Base-by-base conservation (phyloP, 106 monocot species). In the Iris macrosiphon region DNA sequence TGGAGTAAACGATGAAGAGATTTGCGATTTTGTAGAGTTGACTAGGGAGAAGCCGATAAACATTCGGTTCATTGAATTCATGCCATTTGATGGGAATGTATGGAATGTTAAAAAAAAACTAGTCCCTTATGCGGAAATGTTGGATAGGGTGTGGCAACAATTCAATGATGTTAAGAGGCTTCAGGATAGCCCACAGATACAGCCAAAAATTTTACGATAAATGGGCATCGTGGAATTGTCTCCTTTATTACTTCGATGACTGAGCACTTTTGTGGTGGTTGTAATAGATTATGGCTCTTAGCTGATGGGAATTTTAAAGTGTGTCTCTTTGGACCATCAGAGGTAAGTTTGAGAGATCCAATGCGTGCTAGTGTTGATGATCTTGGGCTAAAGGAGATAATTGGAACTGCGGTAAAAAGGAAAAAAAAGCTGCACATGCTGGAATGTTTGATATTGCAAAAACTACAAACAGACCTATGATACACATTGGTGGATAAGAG, bases 251-350 rank as follows among this genome's bases (percentile, higher is more conserved):
- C 98, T 50, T 98, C 98, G 54, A 91, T 98, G 98, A 98, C 98
- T 32, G 78, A 87, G 38, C 77, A 98, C 53, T 98, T 98, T 60
- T 98, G 98, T 78, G 72, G 80, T 45, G 98, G 98, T 65, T 98
- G 98, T 75, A 98, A 83, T 63, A 86, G 98, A 75, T 63, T 98
- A 61, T 69, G 98, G 40, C 75, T 98, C 46, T 66, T 98, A 52
- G 98, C 98, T 56, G 91, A 98, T 76, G 98, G 98, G n/a, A 98
- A 98, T 54, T 98, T 98, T 29, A 98, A 98, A 91, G 98, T 98
- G 1, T 91, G 98, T 42, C 71, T 98, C 21, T 98, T 98, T 81
- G 98, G 98, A 62, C 83, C 91, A 47, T 80, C 98, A 27, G 98
- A 98, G 98, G 98, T 98, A 14, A 91, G 98, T 62, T 65, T 98